Conservation (phyloP, 2,329 filamentous ascomycete species). For the Aspergillus brunneoviolaceus region DNA sequence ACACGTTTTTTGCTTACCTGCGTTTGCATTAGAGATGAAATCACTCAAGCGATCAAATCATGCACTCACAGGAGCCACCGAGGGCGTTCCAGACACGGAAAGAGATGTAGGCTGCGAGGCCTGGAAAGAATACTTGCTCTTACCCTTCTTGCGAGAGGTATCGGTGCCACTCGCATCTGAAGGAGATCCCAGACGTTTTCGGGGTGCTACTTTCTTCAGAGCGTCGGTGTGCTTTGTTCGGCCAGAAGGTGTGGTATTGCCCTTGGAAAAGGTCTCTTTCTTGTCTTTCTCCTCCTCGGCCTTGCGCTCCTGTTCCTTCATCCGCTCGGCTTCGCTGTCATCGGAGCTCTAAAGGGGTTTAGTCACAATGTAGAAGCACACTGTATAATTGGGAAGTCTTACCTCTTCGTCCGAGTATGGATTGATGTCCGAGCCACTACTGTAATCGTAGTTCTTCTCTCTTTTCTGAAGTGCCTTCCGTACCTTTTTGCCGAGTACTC, state of each 20-base stretch:
- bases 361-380: not conserved
- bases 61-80: conserved; percentile 50
- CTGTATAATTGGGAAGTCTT: conserved; percentile 18
- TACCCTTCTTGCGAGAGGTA: conserved; percentile 75
- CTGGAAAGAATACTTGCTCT: conserved; percentile 61
- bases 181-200: conserved; percentile 84
- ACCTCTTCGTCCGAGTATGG: conserved; percentile 57
- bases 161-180: conserved; percentile 94
- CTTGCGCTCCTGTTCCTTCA: conserved; percentile 60
- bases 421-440: conserved; percentile 64
- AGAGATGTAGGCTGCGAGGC: conserved; percentile 48
- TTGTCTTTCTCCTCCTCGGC: conserved; percentile 56
- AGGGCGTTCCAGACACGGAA: conserved; percentile 64
- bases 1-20: conserved; percentile 54
- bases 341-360: conserved; percentile 50
- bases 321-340: conserved; percentile 64
- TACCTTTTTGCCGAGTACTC: conserved; percentile 71
- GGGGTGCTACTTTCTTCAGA: conserved; percentile 56
- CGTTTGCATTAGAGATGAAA: conserved; percentile 6
- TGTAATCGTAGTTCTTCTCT: conserved; percentile 84
- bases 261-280: conserved; percentile 63
- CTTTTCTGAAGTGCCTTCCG: conserved; percentile 79
- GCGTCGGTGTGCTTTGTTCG: conserved; percentile 55
- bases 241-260: conserved; percentile 65
- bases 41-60: not conserved